Percentiles rank a stretch among this genome's conserved stretches.
Evolutionary conservation across 1,284 basidiomycete genomes (phyloP).

Genomic region (Puccinia coronata): DNA sequence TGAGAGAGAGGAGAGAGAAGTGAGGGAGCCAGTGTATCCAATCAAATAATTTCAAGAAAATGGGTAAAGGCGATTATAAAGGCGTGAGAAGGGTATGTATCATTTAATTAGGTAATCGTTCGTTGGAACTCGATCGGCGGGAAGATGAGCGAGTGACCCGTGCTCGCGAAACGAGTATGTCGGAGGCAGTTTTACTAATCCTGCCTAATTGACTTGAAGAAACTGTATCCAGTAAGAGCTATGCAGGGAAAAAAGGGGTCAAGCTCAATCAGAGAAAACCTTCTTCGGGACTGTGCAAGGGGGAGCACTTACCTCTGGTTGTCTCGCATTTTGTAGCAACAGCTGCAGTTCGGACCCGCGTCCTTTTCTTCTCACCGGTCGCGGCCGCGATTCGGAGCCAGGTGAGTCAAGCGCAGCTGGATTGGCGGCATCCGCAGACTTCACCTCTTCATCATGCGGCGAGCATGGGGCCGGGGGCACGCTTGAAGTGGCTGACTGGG

Average conservation of each 20-base stretch:
- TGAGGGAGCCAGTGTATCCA: no score
- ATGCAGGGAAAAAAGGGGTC: neutral
- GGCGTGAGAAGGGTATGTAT: neutral
- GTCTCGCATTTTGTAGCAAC: neutral
- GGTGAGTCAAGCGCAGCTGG: neutral
- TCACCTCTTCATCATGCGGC: neutral
- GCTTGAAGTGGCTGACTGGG: neutral
- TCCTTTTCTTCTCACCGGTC: neutral
- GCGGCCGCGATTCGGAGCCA: neutral
- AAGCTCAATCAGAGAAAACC: neutral
- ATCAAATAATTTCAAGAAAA: no score
- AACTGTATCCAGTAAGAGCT: neutral
- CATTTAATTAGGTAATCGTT: slow-evolving; percentile 18
- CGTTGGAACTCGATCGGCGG: neutral
- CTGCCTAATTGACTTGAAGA: slow-evolving; percentile 16
- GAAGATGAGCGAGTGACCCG: slow-evolving; percentile 5
- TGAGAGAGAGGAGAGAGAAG: no score
- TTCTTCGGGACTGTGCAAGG: neutral
- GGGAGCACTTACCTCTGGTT: neutral
- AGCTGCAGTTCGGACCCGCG: neutral
- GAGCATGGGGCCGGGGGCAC: neutral
- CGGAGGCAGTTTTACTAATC: neutral
- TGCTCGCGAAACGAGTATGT: slow-evolving; percentile 3
- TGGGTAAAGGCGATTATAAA: neutral
- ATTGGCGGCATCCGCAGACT: neutral